phyloP scores from a whole-genome alignment of 805 yeast species.

The Diddensiella caesifluorescens region DNA sequence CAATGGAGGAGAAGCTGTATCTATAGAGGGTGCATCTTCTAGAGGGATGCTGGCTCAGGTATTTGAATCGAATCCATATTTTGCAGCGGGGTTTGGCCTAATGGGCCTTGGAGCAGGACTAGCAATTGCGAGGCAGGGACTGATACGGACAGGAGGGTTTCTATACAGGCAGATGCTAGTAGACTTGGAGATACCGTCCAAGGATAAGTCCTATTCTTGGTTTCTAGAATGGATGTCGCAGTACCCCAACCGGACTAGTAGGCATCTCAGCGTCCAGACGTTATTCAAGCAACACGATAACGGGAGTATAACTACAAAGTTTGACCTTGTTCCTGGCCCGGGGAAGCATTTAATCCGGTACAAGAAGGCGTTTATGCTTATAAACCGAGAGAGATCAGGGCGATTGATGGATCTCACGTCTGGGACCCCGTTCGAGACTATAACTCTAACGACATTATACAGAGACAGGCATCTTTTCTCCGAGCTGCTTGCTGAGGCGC shows the following conservation, averaged over 20 bases:
- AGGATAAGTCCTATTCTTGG: constrained; percentile 92
- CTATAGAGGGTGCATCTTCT: too few species aligned
- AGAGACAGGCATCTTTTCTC: constrained; percentile 68
- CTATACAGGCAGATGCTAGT: constrained; percentile 79
- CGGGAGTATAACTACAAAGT: constrained; percentile 82
- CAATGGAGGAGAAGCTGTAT: neutral
- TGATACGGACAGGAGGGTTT: constrained; percentile 57
- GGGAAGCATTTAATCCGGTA: constrained; percentile 87
- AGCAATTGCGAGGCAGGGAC: constrained; percentile 69
- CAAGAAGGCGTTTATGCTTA: constrained; percentile 80
- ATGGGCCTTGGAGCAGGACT: constrained; percentile 91
- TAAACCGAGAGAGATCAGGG: constrained; percentile 86
- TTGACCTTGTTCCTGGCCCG: constrained; percentile 93
- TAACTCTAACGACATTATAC: constrained; percentile 85
- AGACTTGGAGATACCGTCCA: constrained; percentile 87
- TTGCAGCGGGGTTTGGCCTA: constrained; percentile 97
- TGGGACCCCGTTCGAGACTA: constrained; percentile 94
- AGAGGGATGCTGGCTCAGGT: constrained; percentile 3
- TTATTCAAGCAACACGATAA: constrained; percentile 82
- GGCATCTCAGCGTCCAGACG: constrained; percentile 90
- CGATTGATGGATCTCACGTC: constrained; percentile 80
- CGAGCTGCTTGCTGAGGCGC: constrained; percentile 76
- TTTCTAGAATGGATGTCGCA: constrained; percentile 94
- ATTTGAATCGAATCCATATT: constrained; percentile 76
- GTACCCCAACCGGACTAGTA: constrained; percentile 64